phyloP scores from a whole-genome alignment of 2,329 filamentous ascomycete species.

The Oidium heveae region DNA sequence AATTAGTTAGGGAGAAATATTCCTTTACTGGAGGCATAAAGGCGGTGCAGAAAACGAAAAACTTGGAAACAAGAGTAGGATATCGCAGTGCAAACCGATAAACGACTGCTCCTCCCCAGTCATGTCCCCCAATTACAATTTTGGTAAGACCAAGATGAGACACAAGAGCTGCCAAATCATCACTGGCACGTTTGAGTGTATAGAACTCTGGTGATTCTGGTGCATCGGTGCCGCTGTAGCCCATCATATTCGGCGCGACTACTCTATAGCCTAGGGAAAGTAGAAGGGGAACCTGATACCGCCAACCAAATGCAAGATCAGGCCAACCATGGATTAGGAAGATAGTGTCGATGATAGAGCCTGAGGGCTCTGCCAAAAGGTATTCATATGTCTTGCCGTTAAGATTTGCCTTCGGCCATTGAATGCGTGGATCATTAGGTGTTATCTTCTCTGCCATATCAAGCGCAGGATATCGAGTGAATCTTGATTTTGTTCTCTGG shows the following conservation, averaged over 20 bases:
- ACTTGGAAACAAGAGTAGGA: conserved; percentile 42
- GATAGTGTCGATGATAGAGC: conserved; percentile 21
- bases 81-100: conserved; percentile 54
- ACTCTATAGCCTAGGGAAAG: conserved; percentile 49
- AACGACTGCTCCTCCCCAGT: conserved; percentile 58
- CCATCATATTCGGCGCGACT: conserved; percentile 64
- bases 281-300: conserved; percentile 63
- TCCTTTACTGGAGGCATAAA: conserved; percentile 29
- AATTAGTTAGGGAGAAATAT: conserved; percentile 17
- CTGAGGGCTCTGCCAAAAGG: conserved; percentile 26
- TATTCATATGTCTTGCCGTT: conserved; percentile 49
- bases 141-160: conserved; percentile 20
- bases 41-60: conserved; percentile 65
- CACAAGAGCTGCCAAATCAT: conserved; percentile 52
- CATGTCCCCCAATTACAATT: conserved; percentile 73
- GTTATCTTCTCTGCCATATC: conserved; percentile 30
- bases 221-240: conserved; percentile 55
- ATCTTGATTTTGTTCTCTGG: too few relatives aligned
- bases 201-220: conserved; percentile 38
- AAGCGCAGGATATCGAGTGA: too few relatives aligned
- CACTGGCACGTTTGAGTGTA: conserved; percentile 42
- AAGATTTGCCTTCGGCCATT: conserved; percentile 34
- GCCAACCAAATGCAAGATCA: conserved; percentile 63
- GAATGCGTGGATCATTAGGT: conserved; percentile 38
- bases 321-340: conserved; percentile 42